A percentile compares a stretch with the other conserved stretches of the same genome.
Conservation (phyloP, 805 yeast species). For the Suhomyces sp. region DNA sequence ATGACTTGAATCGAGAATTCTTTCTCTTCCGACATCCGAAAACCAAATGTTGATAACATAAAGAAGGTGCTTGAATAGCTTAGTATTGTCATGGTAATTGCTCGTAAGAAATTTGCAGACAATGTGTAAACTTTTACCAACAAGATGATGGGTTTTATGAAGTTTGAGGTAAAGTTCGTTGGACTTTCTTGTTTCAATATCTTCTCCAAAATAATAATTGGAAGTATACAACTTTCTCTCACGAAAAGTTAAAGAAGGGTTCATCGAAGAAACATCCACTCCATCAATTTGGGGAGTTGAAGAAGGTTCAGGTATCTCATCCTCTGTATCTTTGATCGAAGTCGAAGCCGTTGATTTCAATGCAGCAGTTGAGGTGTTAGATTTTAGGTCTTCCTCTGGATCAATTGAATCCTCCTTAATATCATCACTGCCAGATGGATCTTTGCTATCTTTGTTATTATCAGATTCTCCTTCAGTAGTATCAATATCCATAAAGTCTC, state of each 20-base stretch:
- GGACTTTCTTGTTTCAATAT: slow-evolving; percentile 42
- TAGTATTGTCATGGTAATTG: slow-evolving; percentile 61
- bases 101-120: slow-evolving; percentile 48
- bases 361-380: background rate
- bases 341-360: background rate
- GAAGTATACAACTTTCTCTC: slow-evolving; percentile 63
- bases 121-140: slow-evolving; percentile 65
- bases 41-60: slow-evolving; percentile 74
- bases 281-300: slow-evolving; percentile 44
- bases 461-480: slow-evolving; percentile 2
- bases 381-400: too few relatives aligned
- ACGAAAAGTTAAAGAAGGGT: slow-evolving; percentile 55
- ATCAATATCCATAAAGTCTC: slow-evolving; percentile 12
- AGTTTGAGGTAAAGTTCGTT: slow-evolving; percentile 39
- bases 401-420: background rate
- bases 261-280: slow-evolving; percentile 47
- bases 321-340: too few relatives aligned
- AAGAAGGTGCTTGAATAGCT: slow-evolving; percentile 58
- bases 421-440: background rate
- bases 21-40: slow-evolving; percentile 74
- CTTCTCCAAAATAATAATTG: slow-evolving; percentile 62
- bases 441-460: background rate
- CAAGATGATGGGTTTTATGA: slow-evolving; percentile 57
- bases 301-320: slow-evolving; percentile 14
- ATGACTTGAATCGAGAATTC: slow-evolving; percentile 57